A percentile compares a stretch with the other conserved stretches of the same genome.
Conservation (phyloP, 2,329 filamentous ascomycete genomes). For the Trichoderma guizhouense region DNA sequence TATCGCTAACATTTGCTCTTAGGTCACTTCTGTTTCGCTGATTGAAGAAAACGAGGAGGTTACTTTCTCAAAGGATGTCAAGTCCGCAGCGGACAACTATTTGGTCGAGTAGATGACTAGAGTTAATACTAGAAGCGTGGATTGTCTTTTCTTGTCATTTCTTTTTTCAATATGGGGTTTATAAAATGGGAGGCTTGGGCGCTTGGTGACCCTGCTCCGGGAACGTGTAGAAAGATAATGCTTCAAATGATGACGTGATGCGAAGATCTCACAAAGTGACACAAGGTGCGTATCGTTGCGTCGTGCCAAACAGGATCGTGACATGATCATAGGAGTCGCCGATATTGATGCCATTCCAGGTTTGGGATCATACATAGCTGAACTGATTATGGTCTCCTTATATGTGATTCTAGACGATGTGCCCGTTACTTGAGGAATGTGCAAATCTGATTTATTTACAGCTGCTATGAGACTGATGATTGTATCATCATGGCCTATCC, state of each 20-base stretch:
- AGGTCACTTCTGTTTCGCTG: conserved; percentile 66
- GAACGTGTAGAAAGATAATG: conserved; percentile 23
- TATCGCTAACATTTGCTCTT: neutral
- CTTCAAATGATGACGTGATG: conserved; percentile 17
- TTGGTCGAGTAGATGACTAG: conserved; percentile 61
- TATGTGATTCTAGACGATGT: neutral
- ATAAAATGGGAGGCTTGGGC: conserved; percentile 25
- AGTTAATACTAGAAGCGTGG: conserved; percentile 19
- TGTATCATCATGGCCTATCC: no score
- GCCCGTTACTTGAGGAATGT: neutral
- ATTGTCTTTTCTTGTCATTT: conserved; percentile 2
- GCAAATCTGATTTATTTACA: neutral
- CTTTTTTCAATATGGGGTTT: conserved; percentile 2
- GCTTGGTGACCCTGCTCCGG: conserved; percentile 19
- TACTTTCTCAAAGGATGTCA: conserved; percentile 78
- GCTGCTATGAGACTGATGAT: neutral
- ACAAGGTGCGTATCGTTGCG: neutral
- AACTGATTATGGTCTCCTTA: neutral
- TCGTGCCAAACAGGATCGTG: neutral
- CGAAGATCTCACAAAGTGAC: neutral
- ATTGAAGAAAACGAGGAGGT: conserved; percentile 75
- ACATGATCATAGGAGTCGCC: neutral
- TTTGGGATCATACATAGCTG: neutral
- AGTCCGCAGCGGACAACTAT: conserved; percentile 72
- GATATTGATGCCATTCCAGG: neutral